These are phyloP conservation scores for Paxillus ammoniavirescens DNA, from an alignment of 768 basidiomycete species.

Conservation along the genomic window DNA sequence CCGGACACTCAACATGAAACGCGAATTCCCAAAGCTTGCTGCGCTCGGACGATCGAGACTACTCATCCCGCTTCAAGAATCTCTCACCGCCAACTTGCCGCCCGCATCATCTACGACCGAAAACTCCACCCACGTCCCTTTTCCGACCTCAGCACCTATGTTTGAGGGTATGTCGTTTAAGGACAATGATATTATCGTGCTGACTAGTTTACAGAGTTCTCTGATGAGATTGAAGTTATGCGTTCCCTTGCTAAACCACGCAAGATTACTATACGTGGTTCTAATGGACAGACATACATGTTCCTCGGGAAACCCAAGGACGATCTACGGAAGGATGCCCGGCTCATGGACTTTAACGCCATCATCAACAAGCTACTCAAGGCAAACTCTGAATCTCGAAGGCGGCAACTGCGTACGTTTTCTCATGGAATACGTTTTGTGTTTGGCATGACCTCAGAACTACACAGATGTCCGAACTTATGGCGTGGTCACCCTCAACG, in stretches of 20 bases:
- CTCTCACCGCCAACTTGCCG: conserved; percentile 86
- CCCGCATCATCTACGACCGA: conserved; percentile 50
- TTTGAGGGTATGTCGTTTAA: conserved; percentile 63
- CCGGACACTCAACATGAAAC: conserved; percentile 41
- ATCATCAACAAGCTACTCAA: conserved; percentile 97
- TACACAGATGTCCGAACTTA: conserved; percentile 86
- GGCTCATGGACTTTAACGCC: conserved; percentile 96
- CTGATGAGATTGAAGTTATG: conserved; percentile 89
- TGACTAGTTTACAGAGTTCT: conserved; percentile 51
- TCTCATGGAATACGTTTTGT: background rate
- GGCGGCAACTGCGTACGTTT: conserved; percentile 81
- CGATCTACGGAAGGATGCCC: conserved; percentile 94
- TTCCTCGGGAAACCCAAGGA: conserved; percentile 98
- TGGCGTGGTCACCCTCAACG: conserved; percentile 96
- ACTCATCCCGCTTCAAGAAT: conserved; percentile 91
- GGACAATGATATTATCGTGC: background rate
- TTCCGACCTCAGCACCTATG: conserved; percentile 71
- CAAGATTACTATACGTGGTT: conserved; percentile 82
- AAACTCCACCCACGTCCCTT: conserved; percentile 72
- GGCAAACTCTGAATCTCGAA: conserved; percentile 88
- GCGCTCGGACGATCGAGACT: conserved; percentile 59
- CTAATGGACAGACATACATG: conserved; percentile 80
- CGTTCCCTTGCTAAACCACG: conserved; percentile 86
- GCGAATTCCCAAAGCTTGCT: conserved; percentile 53
- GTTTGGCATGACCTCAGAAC: background rate